Conservation (phyloP, 345 rosid species). For the Populus tremula region DNA sequence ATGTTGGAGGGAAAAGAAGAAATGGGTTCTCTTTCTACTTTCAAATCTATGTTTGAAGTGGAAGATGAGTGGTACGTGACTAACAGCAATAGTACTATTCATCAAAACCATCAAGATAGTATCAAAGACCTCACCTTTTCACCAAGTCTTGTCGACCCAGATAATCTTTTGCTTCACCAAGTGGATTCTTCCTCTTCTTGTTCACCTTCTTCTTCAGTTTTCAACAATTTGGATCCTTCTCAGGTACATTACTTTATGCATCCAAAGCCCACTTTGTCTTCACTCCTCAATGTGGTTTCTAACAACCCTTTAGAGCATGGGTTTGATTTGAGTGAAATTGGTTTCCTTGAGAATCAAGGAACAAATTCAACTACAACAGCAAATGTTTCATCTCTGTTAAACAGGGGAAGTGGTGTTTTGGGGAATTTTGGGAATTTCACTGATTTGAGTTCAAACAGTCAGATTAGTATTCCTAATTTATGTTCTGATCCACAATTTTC, state of each 20-base stretch:
- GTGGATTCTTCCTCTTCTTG: slow-evolving; percentile 59
- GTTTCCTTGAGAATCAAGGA: slow-evolving; percentile 49
- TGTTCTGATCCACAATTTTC: slow-evolving; percentile 33
- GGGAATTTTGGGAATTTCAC: slow-evolving; percentile 34
- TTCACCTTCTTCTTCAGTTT: slow-evolving; percentile 57
- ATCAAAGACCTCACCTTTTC: slow-evolving; percentile 43
- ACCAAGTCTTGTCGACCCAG: slow-evolving; percentile 44
- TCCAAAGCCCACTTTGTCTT: slow-evolving; percentile 37
- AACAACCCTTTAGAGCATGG: slow-evolving; percentile 46
- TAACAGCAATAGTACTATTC: slow-evolving; percentile 22
- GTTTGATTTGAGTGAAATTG: slow-evolving; percentile 51
- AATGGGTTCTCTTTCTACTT: slow-evolving; percentile 38
- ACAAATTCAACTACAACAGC: slow-evolving; percentile 9
- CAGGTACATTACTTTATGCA: slow-evolving; percentile 51
- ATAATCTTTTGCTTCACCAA: slow-evolving; percentile 39
- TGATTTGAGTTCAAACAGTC: slow-evolving; percentile 37
- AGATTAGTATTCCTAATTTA: slow-evolving; percentile 30
- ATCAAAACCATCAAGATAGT: slow-evolving; percentile 34
- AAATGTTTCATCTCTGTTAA: slow-evolving; percentile 28
- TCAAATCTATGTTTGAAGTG: slow-evolving; percentile 55
- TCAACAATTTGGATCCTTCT: slow-evolving; percentile 59
- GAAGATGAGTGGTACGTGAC: slow-evolving; percentile 55
- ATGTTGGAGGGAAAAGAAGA: slow-evolving; percentile 37
- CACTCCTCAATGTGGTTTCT: slow-evolving; percentile 46
- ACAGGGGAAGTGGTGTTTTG: slow-evolving; percentile 35